Conservation (phyloP, 768 basidiomycete species). For the Aureoboletus auriporus region DNA sequence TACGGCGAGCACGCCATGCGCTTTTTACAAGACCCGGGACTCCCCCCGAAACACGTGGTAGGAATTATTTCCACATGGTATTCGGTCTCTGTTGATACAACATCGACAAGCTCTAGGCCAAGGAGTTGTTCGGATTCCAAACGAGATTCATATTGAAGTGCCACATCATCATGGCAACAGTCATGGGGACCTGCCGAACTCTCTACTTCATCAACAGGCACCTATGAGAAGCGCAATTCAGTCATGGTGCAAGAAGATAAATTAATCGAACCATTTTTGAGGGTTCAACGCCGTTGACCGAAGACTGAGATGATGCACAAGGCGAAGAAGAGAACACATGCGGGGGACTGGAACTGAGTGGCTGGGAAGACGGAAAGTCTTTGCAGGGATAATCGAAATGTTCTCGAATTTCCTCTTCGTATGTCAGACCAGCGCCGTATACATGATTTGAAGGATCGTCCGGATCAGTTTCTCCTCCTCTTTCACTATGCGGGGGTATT, state of each 20-base stretch:
- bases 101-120: not conserved
- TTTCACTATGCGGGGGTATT: not conserved
- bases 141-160: not conserved
- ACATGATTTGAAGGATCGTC: not conserved
- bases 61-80: not conserved
- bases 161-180: not conserved
- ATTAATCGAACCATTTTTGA: slow-evolving; percentile 14
- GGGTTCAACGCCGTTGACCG: slow-evolving; percentile 7
- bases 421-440: not conserved
- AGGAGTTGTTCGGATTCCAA: not conserved
- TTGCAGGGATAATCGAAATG: slow-evolving; percentile 5
- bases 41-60: not conserved
- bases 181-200: not conserved
- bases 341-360: slow-evolving; percentile 47
- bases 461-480: not conserved
- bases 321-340: slow-evolving; percentile 43
- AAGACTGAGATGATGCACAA: slow-evolving; percentile 31
- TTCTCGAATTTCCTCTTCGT: slow-evolving; percentile 5
- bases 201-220: not conserved
- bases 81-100: not conserved
- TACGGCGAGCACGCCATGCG: not conserved
- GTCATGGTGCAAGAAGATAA: not conserved
- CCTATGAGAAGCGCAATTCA: slow-evolving; percentile 6
- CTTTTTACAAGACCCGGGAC: slow-evolving; percentile 2
- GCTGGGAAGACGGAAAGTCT: slow-evolving; percentile 19